Conservation (phyloP, 208 protist species). For the Trypanosoma cruzi region DNA sequence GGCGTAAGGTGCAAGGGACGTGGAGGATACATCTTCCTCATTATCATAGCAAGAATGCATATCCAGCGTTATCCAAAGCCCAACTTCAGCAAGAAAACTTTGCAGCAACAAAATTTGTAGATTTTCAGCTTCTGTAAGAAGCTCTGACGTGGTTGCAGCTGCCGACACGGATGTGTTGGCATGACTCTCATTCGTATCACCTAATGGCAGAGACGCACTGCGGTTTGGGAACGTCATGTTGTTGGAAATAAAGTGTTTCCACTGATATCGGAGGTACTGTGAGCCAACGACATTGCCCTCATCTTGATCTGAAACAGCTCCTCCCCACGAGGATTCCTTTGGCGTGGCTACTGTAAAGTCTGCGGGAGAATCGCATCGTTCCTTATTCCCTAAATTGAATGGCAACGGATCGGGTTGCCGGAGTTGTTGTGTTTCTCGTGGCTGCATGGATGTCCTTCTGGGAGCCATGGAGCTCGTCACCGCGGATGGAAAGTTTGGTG, state of each 20-base stretch:
- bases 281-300: background rate
- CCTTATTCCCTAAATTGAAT: background rate
- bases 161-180: background rate
- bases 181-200: background rate
- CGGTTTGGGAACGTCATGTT: background rate
- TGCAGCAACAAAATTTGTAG: slow-evolving; percentile 22
- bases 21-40: slow-evolving; percentile 23
- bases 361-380: slow-evolving; percentile 4
- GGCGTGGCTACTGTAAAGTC: background rate
- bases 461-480: background rate
- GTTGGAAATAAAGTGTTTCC: slow-evolving; percentile 25
- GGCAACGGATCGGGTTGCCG: background rate
- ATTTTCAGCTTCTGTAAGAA: slow-evolving; percentile 23
- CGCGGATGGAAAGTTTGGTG: background rate
- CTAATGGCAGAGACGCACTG: background rate
- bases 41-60: slow-evolving; percentile 31
- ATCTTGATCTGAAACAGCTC: background rate
- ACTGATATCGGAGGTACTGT: slow-evolving; percentile 14
- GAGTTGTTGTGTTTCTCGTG: background rate
- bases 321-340: background rate
- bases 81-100: slow-evolving; percentile 27
- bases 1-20: background rate
- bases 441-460: background rate
- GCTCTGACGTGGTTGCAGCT: background rate
- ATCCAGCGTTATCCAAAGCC: slow-evolving; percentile 13